These are phyloP conservation scores for Linanthus parryae DNA, from an alignment of 148 eudicot genomes.

Conservation along the genomic window DNA sequence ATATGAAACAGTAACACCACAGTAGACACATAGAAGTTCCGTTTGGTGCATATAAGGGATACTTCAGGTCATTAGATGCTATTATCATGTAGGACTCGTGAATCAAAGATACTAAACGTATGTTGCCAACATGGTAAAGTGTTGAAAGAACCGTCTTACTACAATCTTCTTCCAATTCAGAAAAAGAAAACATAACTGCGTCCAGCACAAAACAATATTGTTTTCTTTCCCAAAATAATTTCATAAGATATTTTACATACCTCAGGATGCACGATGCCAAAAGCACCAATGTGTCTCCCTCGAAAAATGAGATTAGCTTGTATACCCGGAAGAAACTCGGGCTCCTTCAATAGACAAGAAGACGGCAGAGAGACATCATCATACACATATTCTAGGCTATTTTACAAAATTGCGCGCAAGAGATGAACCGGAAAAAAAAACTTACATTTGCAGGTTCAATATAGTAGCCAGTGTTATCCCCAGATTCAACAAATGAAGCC, in stretches of 20 bases:
- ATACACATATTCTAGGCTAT: not conserved
- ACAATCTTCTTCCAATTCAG: no score
- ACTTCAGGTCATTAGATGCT: no score
- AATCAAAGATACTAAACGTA: no score
- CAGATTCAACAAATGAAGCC: slow-evolving; percentile 55
- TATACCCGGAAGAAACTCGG: slow-evolving; percentile 77
- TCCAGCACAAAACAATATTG: no score
- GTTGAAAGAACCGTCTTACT: no score
- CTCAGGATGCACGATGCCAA: slow-evolving; percentile 97
- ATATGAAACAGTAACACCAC: no score
- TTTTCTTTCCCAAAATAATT: no score
- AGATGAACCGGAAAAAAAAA: not conserved
- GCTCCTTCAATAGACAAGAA: slow-evolving; percentile 38
- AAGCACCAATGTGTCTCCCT: slow-evolving; percentile 73
- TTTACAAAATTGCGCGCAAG: not conserved
- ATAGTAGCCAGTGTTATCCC: slow-evolving; percentile 71
- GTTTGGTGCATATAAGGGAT: no score
- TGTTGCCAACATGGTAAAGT: no score
- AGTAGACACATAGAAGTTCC: no score
- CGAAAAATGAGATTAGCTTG: slow-evolving; percentile 81
- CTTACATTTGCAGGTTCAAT: slow-evolving; percentile 70
- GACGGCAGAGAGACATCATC: not conserved
- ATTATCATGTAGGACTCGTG: no score
- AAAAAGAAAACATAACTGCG: no score
- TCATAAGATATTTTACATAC: slow-evolving; percentile 33